Evolutionary conservation across 805 yeast species (phyloP), one percentile per base, ranked within the genome.

Genomic region (Ogataea philodendri): DNA sequence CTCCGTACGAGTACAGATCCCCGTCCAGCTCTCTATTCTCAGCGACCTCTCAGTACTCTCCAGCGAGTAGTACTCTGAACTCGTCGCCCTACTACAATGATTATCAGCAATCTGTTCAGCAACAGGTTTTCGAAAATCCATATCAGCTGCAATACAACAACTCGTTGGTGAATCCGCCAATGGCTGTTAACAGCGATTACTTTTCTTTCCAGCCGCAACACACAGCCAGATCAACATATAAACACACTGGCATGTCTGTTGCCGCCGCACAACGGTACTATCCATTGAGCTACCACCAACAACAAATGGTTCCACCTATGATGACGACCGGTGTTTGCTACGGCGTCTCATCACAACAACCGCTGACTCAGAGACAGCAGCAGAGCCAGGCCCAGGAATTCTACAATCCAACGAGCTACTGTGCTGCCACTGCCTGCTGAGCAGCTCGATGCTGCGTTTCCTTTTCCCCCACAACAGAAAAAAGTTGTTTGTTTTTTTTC

Each of bases 1-100:
- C 39, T 23, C 41, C 42, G 5, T 41, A 36, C 26, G 49, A 48
- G 32, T 34, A 39, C 16, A 44, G 35, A 30, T 47, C 53, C 1
- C 51, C 52, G 9, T 37, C 52, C 5, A 44, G 49, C 30, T 46
- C 52, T 4, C 36, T 51, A 26, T 39, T 46, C 16, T 44, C 48
- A 4, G 44, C 47, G 14, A 43, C 39, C 29, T 40, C 54, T 7
- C 55, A 49, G 32, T 46, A 42, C 14, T 46, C 59, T 10, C 57
- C 57, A 17, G 41, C 42, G 16, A 40, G 39, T 22, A 45, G 51
- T 15, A 46, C 54, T 19, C 13, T 53, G 33, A 45, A 41, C 34
- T 52, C 57, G 27, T 52, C 54, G 15, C 59, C 58, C 9, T 49
- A 45, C 33, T 44, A 35, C 27, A 44, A 33, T 30, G 54, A 48